Base-by-base conservation (phyloP, 2,329 filamentous ascomycete species). In the Diplodia scrobiculata region DNA sequence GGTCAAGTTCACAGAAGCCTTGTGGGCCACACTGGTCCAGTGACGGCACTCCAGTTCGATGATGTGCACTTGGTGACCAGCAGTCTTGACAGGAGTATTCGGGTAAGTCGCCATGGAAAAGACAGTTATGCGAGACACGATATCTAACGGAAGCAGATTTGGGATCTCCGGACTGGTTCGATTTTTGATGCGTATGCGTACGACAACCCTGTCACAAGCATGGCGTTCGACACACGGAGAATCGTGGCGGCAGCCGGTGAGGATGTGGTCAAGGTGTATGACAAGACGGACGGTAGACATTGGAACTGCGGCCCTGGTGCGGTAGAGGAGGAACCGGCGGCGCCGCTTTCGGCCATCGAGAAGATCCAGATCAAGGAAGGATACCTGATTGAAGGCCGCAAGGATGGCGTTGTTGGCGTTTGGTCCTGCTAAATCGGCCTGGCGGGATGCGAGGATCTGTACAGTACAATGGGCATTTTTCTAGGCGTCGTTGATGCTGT, bases 111-210 rank as follows among this genome's bases (percentile, higher is more conserved):
- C 52, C 2, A 5, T 5, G 58, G 65, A 2, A 17, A 17, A n/a
- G 36, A 60, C 14, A 60, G 7, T 64, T 2, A 59, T 51, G 67
- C 68, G 9, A 32, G n/a, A 7, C 13, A 54, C 13, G 7, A 7
- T 27, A 13, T 54, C 17, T 34, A 32, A 62, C 29, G 36, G 11
- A n/a, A 34, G 60, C 74, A 98, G 93, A 98, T 99, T 75, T 99
- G 95, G 95, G 95, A 99, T 79, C 89, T 99, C 66, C 91, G 95
- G 65, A 98, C 92, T 13, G 95, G 95, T 53, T 93, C 92, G 38
- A 97, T 99, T 72, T 90, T 90, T 76, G 95, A 99, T 76, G 95
- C 94, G 19, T 99, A 93, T 77, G 95, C 94, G 25, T 99, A 98
- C 79, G 93, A 98, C 74, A 85, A 91, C 73, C 88, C 93, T 0